Evolutionary conservation across 768 basidiomycete species (phyloP), one percentile per base, ranked within the genome.

Genomic region (Amanita rubescens): DNA sequence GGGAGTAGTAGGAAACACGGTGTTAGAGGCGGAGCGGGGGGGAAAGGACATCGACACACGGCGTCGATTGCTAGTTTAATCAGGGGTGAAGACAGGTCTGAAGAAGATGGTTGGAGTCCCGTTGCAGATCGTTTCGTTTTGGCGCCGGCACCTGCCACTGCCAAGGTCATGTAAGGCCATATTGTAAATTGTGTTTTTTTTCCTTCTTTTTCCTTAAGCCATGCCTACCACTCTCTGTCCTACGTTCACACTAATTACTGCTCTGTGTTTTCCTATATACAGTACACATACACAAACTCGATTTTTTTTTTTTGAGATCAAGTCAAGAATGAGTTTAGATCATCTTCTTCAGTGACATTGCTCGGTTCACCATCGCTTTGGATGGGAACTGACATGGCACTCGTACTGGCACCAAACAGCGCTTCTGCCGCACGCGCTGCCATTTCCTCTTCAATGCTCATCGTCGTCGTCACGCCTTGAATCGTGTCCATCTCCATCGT

Each of bases 1-100:
- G 57, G 58, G 22, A 35, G 35, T 0, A 53, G 54, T 0, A 53
- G 54, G 37, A 60, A 51, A 39, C 53, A 61, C 54, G 51, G 59
- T 61, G 64, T 30, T 8, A 3, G 27, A 8, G 27, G 27, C 27
- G 27, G 55, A 55, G 65, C 58, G 42, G 65, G 54, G 1, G 64
- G 53, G 49, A 75, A 74, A 58, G 76, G 73, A 27, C 90, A 91
- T 66, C 71, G 79, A 33, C 90, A 91, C 63, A 91, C 89, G 1
- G 90, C 90, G 19, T 89, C 85, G 58, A 92, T 92, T 57, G 87
- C 84, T 11, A 90, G 87, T 63, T 67, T 91, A 55, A 89, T 91
- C 51, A 75, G 87, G 8, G 79, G 84, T 4, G 86, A 89, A 35
- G 87, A 91, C 60, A 69, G 87, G 46, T 70, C 74, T 25, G 81